Conservation (phyloP, 2,329 filamentous ascomycete genomes). For the Ophiobolus disseminans region DNA sequence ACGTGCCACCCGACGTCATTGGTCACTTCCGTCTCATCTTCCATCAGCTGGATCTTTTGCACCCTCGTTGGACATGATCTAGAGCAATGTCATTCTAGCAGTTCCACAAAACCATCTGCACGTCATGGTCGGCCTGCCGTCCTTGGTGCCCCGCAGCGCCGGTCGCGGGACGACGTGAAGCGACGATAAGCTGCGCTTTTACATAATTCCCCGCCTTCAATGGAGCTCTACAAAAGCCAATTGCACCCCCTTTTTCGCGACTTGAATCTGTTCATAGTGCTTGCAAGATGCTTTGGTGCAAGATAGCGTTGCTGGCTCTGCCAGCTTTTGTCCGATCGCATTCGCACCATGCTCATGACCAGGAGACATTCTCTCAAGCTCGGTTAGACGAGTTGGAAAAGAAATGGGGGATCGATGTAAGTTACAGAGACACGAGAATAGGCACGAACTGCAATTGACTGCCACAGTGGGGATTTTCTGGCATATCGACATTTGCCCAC, state of each 20-base stretch:
- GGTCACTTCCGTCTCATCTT: slow-evolving; percentile 18
- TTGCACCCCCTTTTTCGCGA: background rate
- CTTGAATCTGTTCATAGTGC: background rate
- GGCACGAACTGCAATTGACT: slow-evolving; percentile 9
- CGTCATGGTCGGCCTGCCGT: slow-evolving; percentile 28
- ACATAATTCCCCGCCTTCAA: slow-evolving; percentile 37
- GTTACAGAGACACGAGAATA: background rate
- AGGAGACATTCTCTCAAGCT: slow-evolving; percentile 37
- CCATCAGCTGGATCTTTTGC: background rate
- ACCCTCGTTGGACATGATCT: background rate
- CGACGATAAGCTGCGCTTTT: slow-evolving; percentile 37
- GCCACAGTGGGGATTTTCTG: slow-evolving; percentile 69
- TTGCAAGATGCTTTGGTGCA: slow-evolving; percentile 28
- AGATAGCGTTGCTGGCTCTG: slow-evolving; percentile 20
- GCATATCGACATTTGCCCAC: slow-evolving; percentile 67
- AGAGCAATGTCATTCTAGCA: background rate
- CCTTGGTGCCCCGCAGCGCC: slow-evolving; percentile 29
- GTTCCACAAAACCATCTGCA: background rate
- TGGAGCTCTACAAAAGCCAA: slow-evolving; percentile 6
- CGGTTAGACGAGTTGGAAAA: slow-evolving; percentile 43
- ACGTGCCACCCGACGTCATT: slow-evolving; percentile 31
- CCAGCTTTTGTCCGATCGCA: slow-evolving; percentile 31
- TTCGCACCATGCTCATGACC: slow-evolving; percentile 37
- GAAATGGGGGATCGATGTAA: slow-evolving; percentile 53
- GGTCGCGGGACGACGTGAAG: slow-evolving; percentile 21